Percentiles rank a stretch among this genome's conserved stretches.
Conservation (phyloP, 2,329 filamentous ascomycete species). For the Pseudogymnoascus verrucosus region DNA sequence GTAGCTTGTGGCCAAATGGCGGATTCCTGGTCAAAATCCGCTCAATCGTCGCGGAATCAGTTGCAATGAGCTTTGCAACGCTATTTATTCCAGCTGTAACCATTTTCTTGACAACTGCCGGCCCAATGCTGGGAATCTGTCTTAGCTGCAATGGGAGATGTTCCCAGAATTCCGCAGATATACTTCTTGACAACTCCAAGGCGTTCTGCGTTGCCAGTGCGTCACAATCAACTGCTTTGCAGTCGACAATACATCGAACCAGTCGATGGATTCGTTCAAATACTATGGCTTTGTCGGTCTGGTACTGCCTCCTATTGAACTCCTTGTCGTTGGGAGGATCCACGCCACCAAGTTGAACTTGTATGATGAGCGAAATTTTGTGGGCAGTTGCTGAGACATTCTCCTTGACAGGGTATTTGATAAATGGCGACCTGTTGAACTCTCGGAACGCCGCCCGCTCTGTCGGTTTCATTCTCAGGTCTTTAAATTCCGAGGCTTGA, state of each 20-base stretch:
- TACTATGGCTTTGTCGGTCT: slow-evolving; percentile 52
- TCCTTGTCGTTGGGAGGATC: slow-evolving; percentile 55
- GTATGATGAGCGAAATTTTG: slow-evolving; percentile 72
- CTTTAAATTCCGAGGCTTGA: slow-evolving; percentile 63
- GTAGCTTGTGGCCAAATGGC: slow-evolving; percentile 67
- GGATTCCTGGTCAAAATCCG: slow-evolving; percentile 69
- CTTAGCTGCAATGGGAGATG: slow-evolving; percentile 71
- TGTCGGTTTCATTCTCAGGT: slow-evolving; percentile 60
- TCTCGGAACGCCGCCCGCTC: slow-evolving; percentile 65
- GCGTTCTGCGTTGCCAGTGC: slow-evolving; percentile 59
- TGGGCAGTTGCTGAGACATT: slow-evolving; percentile 58
- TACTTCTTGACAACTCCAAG: slow-evolving; percentile 68
- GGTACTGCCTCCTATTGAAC: slow-evolving; percentile 43
- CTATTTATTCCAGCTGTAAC: slow-evolving; percentile 60
- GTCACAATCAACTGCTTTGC: slow-evolving; percentile 52
- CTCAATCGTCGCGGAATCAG: slow-evolving; percentile 68
- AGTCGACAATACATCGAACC: slow-evolving; percentile 69
- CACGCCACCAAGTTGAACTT: slow-evolving; percentile 61
- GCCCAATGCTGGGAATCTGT: slow-evolving; percentile 72
- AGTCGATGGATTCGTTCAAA: slow-evolving; percentile 64
- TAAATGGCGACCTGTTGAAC: slow-evolving; percentile 59
- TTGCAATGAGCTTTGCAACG: slow-evolving; percentile 59
- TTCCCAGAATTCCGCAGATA: slow-evolving; percentile 70
- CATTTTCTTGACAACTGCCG: slow-evolving; percentile 67
- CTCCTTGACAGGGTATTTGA: slow-evolving; percentile 64